Conservation (phyloP, 2,329 filamentous ascomycete species). For the Fusarium secorum region DNA sequence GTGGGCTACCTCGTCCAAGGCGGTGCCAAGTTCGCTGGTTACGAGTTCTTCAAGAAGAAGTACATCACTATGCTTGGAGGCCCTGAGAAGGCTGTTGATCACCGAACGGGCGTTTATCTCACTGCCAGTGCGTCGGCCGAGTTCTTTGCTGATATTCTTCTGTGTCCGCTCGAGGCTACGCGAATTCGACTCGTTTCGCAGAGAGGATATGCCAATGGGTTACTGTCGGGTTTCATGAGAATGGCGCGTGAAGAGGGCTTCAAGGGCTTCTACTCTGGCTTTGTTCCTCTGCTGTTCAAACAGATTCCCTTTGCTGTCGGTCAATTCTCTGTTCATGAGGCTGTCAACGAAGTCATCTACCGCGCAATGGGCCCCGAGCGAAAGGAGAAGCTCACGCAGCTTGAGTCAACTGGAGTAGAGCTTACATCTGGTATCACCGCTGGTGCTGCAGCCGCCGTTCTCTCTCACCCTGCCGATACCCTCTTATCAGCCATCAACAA, state of each 20-base stretch:
- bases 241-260: slow-evolving; percentile 79
- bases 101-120: slow-evolving; percentile 72
- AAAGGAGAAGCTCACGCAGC: slow-evolving; percentile 73
- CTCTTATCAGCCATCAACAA: slow-evolving; percentile 65
- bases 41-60: slow-evolving; percentile 94
- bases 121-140: slow-evolving; percentile 73
- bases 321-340: slow-evolving; percentile 95
- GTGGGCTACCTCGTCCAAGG: slow-evolving; percentile 91
- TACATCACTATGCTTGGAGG: slow-evolving; percentile 74
- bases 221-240: slow-evolving; percentile 76
- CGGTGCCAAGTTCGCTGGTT: slow-evolving; percentile 89
- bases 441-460: slow-evolving; percentile 85
- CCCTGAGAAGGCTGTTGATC: slow-evolving; percentile 53
- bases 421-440: slow-evolving; percentile 85
- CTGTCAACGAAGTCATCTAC: slow-evolving; percentile 81
- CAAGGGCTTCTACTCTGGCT: slow-evolving; percentile 88
- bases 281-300: slow-evolving; percentile 86
- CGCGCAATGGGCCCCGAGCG: slow-evolving; percentile 67
- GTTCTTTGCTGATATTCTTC: slow-evolving; percentile 79
- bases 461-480: slow-evolving; percentile 87
- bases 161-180: slow-evolving; percentile 90
- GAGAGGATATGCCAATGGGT: slow-evolving; percentile 76
- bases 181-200: slow-evolving; percentile 82
- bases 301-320: slow-evolving; percentile 93
- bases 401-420: slow-evolving; percentile 83